Base-by-base conservation (phyloP, 2,329 filamentous ascomycete species). In the Fusarium decemcellulare region DNA sequence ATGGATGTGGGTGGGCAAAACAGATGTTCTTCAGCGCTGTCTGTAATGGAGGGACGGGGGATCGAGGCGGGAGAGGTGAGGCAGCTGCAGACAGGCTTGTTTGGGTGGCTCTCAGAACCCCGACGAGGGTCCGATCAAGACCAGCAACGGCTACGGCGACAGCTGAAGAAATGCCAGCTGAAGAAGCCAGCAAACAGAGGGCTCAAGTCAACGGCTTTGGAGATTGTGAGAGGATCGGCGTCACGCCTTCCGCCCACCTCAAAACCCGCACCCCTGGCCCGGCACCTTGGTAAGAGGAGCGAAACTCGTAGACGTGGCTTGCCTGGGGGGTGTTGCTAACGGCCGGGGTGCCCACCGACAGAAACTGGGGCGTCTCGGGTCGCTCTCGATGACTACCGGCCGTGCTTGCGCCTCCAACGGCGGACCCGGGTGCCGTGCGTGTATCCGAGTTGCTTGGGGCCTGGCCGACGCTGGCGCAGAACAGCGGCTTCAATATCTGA, bases 171-270 rank as follows among this genome's bases (percentile, higher is more conserved):
- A 30, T 14, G 43, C 27, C 54, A 55, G 60, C 11, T 18, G 12
- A 15, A 14, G 12, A 36, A 50, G 16, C 30, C 60, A 56, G 59
- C 50, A 52, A 62, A 15, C 34, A 70, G 56, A 65, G 50, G 54
- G 56, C 65, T 74, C 65, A 65, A 60, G 59, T 43, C 51, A 70
- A 73, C 59, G 63, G 57, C 62, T 67, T 64, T 71, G 51, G 59
- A 72, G 59, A 74, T 72, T 73, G 65, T 68, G 54, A 60, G 63
- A 67, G 68, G 74, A 76, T 76, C 71, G 63, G 64, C 72, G 59
- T 64, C 59, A 62, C 63, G 47, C 65, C 61, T 71, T 61, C 65
- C 57, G 57, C 63, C 67, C 62, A 62, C 69, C 57, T 64, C 62
- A 50, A 54, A 68, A 62, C 59, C 53, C 42, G 32, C 67, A 71